A percentile compares a stretch with the other conserved stretches of the same genome.
phyloP scores from a whole-genome alignment of 2,329 filamentous ascomycete species.

The Dryadomyces sulphureus region DNA sequence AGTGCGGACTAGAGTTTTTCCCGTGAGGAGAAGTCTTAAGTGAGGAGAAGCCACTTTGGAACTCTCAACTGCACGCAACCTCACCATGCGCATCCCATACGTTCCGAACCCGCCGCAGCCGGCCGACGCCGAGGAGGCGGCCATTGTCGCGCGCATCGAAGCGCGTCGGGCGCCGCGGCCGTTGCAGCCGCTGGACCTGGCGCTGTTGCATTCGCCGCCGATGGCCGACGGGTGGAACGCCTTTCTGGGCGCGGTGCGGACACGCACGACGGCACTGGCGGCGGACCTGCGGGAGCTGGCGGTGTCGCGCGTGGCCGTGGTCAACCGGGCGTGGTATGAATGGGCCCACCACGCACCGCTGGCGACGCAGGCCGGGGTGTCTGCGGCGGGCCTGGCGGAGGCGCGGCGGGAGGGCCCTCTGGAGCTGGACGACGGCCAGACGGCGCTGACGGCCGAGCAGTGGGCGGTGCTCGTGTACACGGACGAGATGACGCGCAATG shows the following conservation, averaged over 20 bases:
- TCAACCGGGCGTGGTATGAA: constrained; percentile 75
- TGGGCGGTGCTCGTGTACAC: constrained; percentile 58
- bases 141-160: constrained; percentile 47
- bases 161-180: constrained; percentile 54
- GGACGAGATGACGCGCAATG: constrained; percentile 70
- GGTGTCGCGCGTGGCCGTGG: constrained; percentile 66
- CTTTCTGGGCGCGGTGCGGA: constrained; percentile 50
- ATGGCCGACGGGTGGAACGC: constrained; percentile 65
- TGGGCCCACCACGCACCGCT: constrained; percentile 69
- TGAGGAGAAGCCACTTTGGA: too few relatives aligned
- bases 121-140: constrained; percentile 29
- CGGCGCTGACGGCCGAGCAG: constrained; percentile 39
- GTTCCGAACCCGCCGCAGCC: constrained; percentile 34
- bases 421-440: constrained; percentile 9
- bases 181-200: constrained; percentile 59
- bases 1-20: too few relatives aligned
- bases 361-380: constrained; percentile 41
- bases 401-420: constrained; percentile 21
- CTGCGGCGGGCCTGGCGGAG: constrained; percentile 30
- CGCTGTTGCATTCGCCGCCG: constrained; percentile 58
- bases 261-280: constrained; percentile 34
- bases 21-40: too few relatives aligned
- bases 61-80: too few relatives aligned
- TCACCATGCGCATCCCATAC: constrained; percentile 54
- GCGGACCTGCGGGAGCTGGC: constrained; percentile 57